Evolutionary conservation across 1,284 basidiomycete species (phyloP), one percentile per base, ranked within the genome.

Genomic region (Meira miltonrushii): DNA sequence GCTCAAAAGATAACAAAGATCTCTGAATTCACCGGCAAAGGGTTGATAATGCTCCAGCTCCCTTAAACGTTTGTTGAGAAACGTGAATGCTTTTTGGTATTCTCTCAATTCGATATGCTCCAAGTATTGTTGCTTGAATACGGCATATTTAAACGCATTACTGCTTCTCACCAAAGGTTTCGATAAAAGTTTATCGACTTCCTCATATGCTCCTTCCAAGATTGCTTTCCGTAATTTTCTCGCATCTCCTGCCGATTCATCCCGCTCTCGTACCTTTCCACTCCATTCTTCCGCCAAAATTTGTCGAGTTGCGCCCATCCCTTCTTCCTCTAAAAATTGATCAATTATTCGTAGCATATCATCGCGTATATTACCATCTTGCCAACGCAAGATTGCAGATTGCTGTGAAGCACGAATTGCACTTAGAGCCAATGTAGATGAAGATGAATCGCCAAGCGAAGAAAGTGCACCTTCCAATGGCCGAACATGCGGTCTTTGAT

Each of bases 41-140:
- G 81, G 81, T 62, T 82, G 81, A 59, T 81, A 82, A 59, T 82
- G 81, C 58, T 82, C 82, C 15, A 82, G 72, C 7, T 81, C 81
- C 65, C 82, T 82, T 28, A 82, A 69, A 0, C 81, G 74, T 60
- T 82, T 82, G 54, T 79, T 79, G 15, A 82, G 74, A 17, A 82
- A 79, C 21, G 81, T 82, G 72, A 82, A 82, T 1, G 81, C 82
- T 58, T 73, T 71, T 48, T 78, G 74, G 13, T 74, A 78, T 72
- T 78, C 72, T 69, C 81, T 75, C 51, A 82, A 80, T 60, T 82
- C 82, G 40, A 82, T 79, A 59, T 80, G 79, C 62, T 82, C 81
- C 21, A 81, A 69, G 60, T 80, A 81, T 57, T 81, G 74, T 59
- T 78, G 75, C 55, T 74, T 76, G 68, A 72, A 79, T 11, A 77